Evolutionary conservation across 2,329 filamentous ascomycete genomes (phyloP), one percentile per base, ranked within the genome.

Genomic region (Aspergillus pseudoglaucus): DNA sequence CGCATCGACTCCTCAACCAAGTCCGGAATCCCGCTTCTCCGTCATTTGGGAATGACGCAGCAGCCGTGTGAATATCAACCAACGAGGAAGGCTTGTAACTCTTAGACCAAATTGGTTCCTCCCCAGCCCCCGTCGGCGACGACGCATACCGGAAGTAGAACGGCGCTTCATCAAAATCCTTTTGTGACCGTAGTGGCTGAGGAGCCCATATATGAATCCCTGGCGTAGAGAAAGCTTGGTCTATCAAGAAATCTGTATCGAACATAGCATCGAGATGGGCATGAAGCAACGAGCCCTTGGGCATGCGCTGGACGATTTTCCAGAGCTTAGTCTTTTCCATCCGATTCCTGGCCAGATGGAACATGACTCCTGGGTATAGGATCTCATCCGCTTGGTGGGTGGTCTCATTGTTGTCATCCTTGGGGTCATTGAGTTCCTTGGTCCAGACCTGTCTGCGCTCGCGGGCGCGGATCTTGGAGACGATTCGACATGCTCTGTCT

Each of bases 231-330:
- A 97, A 76, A 2, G 88, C 80, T 58, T 85, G 77, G 5, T 84
- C 79, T 35, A 95, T 77, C 6, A 95, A 71, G 72, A 83, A 94
- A 62, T 89, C 85, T 54, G 90, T 82, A 65, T 95, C 87, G 44
- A 95, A 86, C 83, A 94, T 94, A 58, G 90, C 89, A 66, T 94
- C 88, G 63, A 94, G 74, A 67, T 97, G 90, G 39, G 88, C 88
- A 71, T 97, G 90, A 51, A 65, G 49, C 1, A 66, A 58, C 6
- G 67, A 64, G 10, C 91, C 93, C 67, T 97, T 97, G 23, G 91
- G 91, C 87, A 97, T 89, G 54, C 75, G 79, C 50, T 84, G 80
- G 14, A 95, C 79, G 58, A 96, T 93, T 54, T 82, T 78, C 89
- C 89, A 97, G 20, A 96, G 75, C 61, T 83, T 83, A 12, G 88